phyloP scores from a whole-genome alignment of 2,329 filamentous ascomycete genomes.

The Fusarium drepaniforme region DNA sequence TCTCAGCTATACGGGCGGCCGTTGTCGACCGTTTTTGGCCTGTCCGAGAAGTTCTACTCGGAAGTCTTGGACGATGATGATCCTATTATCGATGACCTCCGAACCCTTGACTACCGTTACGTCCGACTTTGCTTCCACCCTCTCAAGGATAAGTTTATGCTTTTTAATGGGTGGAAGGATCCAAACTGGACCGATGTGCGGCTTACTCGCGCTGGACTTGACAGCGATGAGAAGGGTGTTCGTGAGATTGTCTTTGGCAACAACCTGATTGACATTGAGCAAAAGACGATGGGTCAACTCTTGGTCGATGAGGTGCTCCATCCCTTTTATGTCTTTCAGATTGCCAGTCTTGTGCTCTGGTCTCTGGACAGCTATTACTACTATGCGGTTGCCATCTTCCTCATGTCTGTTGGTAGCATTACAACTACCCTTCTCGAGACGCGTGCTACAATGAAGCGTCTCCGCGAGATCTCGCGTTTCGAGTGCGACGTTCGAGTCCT shows the following conservation, averaged over 20 bases:
- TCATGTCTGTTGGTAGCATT: conserved; percentile 95
- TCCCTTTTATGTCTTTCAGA: conserved; percentile 98
- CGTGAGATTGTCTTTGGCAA: conserved; percentile 89
- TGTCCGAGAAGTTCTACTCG: conserved; percentile 69
- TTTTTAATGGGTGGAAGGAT: conserved; percentile 94
- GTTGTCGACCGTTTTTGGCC: conserved; percentile 75
- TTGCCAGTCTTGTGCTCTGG: conserved; percentile 94
- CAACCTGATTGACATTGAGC: conserved; percentile 92
- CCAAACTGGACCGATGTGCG: conserved; percentile 86
- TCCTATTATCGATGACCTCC: conserved; percentile 80
- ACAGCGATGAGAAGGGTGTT: conserved; percentile 87
- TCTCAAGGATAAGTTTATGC: conserved; percentile 86
- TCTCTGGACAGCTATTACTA: conserved; percentile 98
- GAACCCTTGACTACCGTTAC: conserved; percentile 91
- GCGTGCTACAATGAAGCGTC: conserved; percentile 87
- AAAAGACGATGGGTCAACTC: conserved; percentile 86
- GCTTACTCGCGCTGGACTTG: conserved; percentile 81
- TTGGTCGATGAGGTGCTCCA: conserved; percentile 96
- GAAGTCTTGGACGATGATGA: conserved; percentile 73
- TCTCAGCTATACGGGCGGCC: conserved; percentile 65
- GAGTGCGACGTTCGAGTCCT: conserved; percentile 96
- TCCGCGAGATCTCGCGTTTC: conserved; percentile 92
- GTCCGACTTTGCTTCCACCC: conserved; percentile 94
- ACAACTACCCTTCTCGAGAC: conserved; percentile 91
- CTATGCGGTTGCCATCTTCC: conserved; percentile 93